Evolutionary conservation across 352 stramenopile species (phyloP), one percentile per base, ranked within the genome.

Genomic region (Pythium dissimile): DNA sequence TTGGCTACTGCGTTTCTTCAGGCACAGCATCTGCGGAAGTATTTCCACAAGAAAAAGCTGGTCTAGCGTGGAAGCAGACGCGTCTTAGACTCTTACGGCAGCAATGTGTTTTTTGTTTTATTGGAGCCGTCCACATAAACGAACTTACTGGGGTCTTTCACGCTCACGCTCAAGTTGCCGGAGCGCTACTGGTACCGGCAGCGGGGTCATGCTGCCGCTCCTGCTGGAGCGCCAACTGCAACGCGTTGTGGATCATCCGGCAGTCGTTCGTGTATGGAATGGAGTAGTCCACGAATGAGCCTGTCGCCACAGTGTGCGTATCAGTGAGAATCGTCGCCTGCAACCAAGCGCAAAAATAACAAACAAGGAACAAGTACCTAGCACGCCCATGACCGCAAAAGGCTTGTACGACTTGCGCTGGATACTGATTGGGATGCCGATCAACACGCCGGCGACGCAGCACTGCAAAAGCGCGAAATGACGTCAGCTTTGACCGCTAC

Each of bases 1-100:
- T 38, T 94, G 12, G 51, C 80, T 28, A 86, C 80, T 2, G 78
- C 74, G 13, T 75, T 92, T 28, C 93, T 85, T 64, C 86, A 95
- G 57, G 79, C 83, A 15, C 80, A 88, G 45, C 73, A 95, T 51
- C 67, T 95, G 20, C 74, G 90, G 56, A 58, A 69, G 54, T 95
- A 88, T 64, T 91, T 95, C 51, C 72, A 88, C 54, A 86, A 86
- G 60, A 95, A 94, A 52, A 95, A 95, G 57, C 66, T 93, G 32
- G 81, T 92, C n/a, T 92, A 80, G 37, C 26, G 18, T 8, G 6
- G 5, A n/a, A n/a, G n/a, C n/a, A n/a, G n/a, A n/a, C n/a, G n/a
- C n/a, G n/a, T n/a, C n/a, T n/a, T n/a, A n/a, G n/a, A n/a, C n/a
- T n/a, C n/a, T n/a, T n/a, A n/a, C n/a, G n/a, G n/a, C n/a, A n/a